These are phyloP conservation scores for Solanum bukasovii DNA, from an alignment of 257 asterid genomes.

Conservation along the genomic window DNA sequence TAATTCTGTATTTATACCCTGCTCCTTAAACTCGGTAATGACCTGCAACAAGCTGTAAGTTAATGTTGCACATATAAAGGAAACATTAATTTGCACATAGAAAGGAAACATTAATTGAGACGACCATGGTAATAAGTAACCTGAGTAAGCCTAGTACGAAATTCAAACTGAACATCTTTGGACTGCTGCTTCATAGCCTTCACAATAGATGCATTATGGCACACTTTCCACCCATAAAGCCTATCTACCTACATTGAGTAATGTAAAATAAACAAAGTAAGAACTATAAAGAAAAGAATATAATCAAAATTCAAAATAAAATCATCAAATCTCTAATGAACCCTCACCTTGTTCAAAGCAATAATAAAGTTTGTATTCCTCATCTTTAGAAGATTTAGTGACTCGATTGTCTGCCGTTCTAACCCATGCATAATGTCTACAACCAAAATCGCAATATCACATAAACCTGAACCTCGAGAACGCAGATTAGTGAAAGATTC, in stretches of 20 bases:
- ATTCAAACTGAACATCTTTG: slow-evolving; percentile 60
- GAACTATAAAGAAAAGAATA: neutral
- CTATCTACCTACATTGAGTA: slow-evolving; percentile 59
- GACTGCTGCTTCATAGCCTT: slow-evolving; percentile 77
- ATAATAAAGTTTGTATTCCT: slow-evolving; percentile 85
- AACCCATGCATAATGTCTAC: slow-evolving; percentile 98
- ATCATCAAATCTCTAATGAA: neutral
- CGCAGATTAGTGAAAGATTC: slow-evolving; percentile 92
- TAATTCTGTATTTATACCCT: slow-evolving; percentile 23
- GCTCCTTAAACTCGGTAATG: slow-evolving; percentile 61
- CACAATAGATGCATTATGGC: slow-evolving; percentile 68
- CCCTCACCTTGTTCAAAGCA: slow-evolving; percentile 83
- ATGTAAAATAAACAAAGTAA: too few species aligned
- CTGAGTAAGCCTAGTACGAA: slow-evolving; percentile 62
- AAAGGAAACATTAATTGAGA: neutral
- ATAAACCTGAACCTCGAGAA: slow-evolving; percentile 93
- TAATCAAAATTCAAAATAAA: neutral
- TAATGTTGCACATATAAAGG: too few species aligned
- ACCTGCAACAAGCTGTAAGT: slow-evolving; percentile 27
- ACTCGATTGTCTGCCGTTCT: slow-evolving; percentile 94
- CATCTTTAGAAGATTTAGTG: slow-evolving; percentile 87
- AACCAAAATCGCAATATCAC: slow-evolving; percentile 93
- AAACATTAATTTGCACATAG: neutral
- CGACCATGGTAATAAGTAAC: slow-evolving; percentile 13
- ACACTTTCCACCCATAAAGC: slow-evolving; percentile 75